Conservation (phyloP, 495 filamentous ascomycete genomes). For the Chaetomium tenue region DNA sequence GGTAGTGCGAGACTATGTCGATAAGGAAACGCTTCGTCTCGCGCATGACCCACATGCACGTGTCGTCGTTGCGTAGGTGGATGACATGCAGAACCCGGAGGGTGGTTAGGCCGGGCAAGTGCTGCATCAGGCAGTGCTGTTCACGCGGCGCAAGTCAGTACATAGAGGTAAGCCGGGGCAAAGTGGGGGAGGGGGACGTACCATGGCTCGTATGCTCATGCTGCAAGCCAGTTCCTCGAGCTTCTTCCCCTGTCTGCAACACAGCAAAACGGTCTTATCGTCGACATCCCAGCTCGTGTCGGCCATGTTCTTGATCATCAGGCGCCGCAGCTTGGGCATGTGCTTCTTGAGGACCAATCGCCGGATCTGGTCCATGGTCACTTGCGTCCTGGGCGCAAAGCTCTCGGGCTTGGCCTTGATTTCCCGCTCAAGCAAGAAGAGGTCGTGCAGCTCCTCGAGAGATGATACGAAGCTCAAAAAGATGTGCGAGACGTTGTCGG, state of each 20-base stretch:
- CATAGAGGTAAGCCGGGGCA: background rate
- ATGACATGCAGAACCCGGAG: constrained; percentile 56
- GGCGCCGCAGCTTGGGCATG: constrained; percentile 39
- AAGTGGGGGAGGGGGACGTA: constrained; percentile 38
- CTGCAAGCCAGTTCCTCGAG: constrained; percentile 56
- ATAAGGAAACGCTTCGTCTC: constrained; percentile 53
- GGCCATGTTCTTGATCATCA: constrained; percentile 53
- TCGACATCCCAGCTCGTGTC: constrained; percentile 56
- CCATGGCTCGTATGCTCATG: constrained; percentile 50
- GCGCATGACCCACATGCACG: constrained; percentile 46
- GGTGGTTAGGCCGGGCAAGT: constrained; percentile 43
- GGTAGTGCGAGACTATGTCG: constrained; percentile 53
- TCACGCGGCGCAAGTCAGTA: no score
- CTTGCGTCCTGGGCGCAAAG: constrained; percentile 46
- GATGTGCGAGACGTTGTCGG: constrained; percentile 55
- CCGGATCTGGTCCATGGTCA: constrained; percentile 54
- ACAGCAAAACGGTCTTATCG: constrained; percentile 46
- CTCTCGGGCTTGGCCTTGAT: constrained; percentile 49
- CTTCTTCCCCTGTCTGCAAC: constrained; percentile 47
- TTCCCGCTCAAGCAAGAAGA: constrained; percentile 58
- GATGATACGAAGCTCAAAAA: constrained; percentile 53
- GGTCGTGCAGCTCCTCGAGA: constrained; percentile 52
- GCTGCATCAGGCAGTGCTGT: constrained; percentile 55
- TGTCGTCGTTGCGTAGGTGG: constrained; percentile 51
- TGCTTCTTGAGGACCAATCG: constrained; percentile 51